Evolutionary conservation across 441 rosid genomes (phyloP), one percentile per base, ranked within the genome.

Genomic region (Brassica balearica): DNA sequence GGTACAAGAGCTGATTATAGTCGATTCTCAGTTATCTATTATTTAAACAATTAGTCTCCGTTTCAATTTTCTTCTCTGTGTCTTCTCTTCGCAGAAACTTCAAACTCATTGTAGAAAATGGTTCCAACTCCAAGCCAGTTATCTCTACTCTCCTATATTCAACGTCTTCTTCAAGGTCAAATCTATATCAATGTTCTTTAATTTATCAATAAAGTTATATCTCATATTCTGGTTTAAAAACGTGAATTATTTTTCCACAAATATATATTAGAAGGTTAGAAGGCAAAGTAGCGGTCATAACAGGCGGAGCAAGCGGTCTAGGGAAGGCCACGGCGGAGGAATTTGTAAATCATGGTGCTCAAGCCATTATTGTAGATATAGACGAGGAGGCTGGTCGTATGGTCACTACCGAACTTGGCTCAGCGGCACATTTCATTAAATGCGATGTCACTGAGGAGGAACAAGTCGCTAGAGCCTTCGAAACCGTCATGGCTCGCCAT

Each of bases 301-400:
- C 90, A 3, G 87, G 89, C 6, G 89, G 87, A 2, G 87, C 88
- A 36, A 86, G 89, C 38, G 89, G 91, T 1, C 76, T 87, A 48
- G 91, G 89, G 9, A 74, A 76, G 71, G 78, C 79, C 80, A 84
- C 88, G 8, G 90, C 88, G 6, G 78, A 76, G 63, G 71, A 84
- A 29, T 87, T 87, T 68, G 82, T 80, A 11, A 63, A 56, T 41
- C 86, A 87, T 6, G 92, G 92, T 10, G 88, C 89, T 67, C 71
- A 80, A 76, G 83, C 84, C 6, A 61, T 86, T 5, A 81, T 88
- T 5, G 87, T 84, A 6, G 88, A 86, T 67, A 71, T 88, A 68
- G 74, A 87, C 56, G 85, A 87, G 46, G 82, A 81, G 6, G 76
- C 76, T 22, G 88, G 88, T 9, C 77, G 23, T 17, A 74, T 70